phyloP scores from a whole-genome alignment of 805 yeast genomes.

The Clavispora vitiphila region DNA sequence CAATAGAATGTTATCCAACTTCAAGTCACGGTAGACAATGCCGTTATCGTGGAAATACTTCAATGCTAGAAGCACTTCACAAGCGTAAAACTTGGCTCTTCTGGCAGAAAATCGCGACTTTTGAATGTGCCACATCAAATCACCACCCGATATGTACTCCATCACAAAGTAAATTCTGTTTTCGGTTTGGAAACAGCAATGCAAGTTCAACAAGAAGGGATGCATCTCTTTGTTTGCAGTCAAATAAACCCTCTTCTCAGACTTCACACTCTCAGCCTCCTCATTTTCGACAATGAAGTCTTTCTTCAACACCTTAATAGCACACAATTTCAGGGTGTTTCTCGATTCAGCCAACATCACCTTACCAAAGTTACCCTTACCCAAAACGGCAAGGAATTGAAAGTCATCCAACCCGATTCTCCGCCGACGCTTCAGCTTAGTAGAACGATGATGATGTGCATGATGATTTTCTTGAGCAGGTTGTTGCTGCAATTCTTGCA shows the following conservation, averaged over 20 bases:
- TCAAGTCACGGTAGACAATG: constrained; percentile 92
- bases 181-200: constrained; percentile 96
- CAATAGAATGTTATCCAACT: constrained; percentile 86
- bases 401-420: constrained; percentile 92
- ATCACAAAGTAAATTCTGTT: constrained; percentile 95
- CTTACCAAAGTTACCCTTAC: constrained; percentile 98
- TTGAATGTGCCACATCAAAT: constrained; percentile 98
- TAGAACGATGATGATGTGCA: constrained; percentile 13
- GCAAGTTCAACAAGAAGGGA: constrained; percentile 87
- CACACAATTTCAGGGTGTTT: constrained; percentile 76
- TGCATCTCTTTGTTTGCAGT: constrained; percentile 83
- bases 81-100: constrained; percentile 95
- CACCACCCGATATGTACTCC: constrained; percentile 98
- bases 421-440: constrained; percentile 44
- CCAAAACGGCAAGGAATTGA: constrained; percentile 88
- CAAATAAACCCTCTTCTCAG: constrained; percentile 88
- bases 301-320: constrained; percentile 93
- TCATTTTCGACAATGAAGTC: constrained; percentile 93
- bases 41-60: constrained; percentile 94
- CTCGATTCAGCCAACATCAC: constrained; percentile 96
- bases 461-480: not conserved
- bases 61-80: constrained; percentile 87
- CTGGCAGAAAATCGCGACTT: constrained; percentile 81
- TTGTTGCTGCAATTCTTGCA: not conserved
- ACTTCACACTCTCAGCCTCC: constrained; percentile 90